These are phyloP conservation scores for Trichoderma sp. DNA, from an alignment of 2,329 filamentous ascomycete genomes.

Conservation along the genomic window DNA sequence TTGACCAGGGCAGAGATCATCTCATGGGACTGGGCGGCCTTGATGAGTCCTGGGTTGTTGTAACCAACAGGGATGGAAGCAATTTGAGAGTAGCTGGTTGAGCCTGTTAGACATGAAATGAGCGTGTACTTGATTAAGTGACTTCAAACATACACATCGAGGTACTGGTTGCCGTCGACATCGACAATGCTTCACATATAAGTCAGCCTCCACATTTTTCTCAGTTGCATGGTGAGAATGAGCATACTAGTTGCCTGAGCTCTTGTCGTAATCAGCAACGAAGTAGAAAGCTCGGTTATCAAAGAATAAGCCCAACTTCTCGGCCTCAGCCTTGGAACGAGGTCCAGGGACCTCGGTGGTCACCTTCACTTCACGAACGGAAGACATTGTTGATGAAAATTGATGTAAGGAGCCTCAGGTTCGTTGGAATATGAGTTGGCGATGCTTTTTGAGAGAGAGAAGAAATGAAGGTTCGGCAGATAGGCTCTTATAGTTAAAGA, in stretches of 20 bases:
- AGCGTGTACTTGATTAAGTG: neutral
- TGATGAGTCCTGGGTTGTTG: slow-evolving; percentile 68
- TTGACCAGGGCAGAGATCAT: slow-evolving; percentile 75
- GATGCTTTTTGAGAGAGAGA: neutral
- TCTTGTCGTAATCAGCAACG: slow-evolving; percentile 51
- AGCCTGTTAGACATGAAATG: neutral
- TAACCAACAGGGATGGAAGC: slow-evolving; percentile 81
- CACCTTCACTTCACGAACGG: slow-evolving; percentile 34
- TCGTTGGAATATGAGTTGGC: neutral
- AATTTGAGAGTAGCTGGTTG: slow-evolving; percentile 68
- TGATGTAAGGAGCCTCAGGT: neutral
- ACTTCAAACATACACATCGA: slow-evolving; percentile 43
- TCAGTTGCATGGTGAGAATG: neutral
- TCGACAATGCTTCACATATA: slow-evolving; percentile 39
- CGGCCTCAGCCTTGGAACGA: slow-evolving; percentile 37
- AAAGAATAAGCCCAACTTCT: slow-evolving; percentile 47
- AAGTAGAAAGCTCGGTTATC: slow-evolving; percentile 52
- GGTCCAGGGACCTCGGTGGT: slow-evolving; percentile 40
- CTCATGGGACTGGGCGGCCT: slow-evolving; percentile 64
- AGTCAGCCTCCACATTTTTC: neutral
- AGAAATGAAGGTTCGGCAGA: neutral
- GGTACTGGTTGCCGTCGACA: slow-evolving; percentile 47
- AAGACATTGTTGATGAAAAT: slow-evolving; percentile 27
- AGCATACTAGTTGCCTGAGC: slow-evolving; percentile 47
- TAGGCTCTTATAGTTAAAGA: slow-evolving; percentile 23